Base-by-base conservation (phyloP, 371 early-diverging fungal genomes). In the Lichtheimia ramosa region DNA sequence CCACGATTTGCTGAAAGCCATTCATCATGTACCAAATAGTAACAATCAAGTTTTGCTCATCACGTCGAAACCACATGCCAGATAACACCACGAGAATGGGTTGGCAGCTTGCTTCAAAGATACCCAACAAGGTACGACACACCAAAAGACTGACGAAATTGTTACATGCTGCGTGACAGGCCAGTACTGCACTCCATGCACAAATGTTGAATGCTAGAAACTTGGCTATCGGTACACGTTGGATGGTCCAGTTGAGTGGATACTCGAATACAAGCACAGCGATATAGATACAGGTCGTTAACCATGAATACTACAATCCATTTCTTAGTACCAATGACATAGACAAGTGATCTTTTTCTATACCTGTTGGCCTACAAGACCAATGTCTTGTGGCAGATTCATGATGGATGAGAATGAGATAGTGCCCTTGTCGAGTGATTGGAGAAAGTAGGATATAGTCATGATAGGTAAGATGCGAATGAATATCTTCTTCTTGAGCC, bases 11-110 rank as follows among this genome's bases (percentile, higher is more conserved):
- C 25, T 67, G 68, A 43, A 63, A 63, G 5, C 68, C 68, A 7
- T 67, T 67, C 68, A 67, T 67, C 56, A 67, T 63, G 39, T 63
- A 67, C 68, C 68, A 92, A 43, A 85, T 59, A 3, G 88, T 89
- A 12, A 88, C 80, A 46, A 93, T 86, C 54, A 80, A 69, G 5
- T 89, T 86, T 66, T 85, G 85, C 70, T 95, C 94, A n/a, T 75
- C 64, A n/a, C 79, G 69, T 12, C 64, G 71, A 46, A 76, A 82
- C 74, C 76, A 83, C 23, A 83, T 67, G n/a, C 64, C 51, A 0
- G 68, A 67, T 13, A 67, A 25, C 16, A 59, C 42, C 16, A 67
- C 48, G 21, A 67, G 58, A 20, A 50, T 55, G 4, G 68, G 68
- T 15, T 63, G 68, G 41, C 68, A 67, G 20, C 53, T 64, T 5